phyloP scores from a whole-genome alignment of 2,329 filamentous ascomycete genomes.

The Epichloe sibirici region DNA sequence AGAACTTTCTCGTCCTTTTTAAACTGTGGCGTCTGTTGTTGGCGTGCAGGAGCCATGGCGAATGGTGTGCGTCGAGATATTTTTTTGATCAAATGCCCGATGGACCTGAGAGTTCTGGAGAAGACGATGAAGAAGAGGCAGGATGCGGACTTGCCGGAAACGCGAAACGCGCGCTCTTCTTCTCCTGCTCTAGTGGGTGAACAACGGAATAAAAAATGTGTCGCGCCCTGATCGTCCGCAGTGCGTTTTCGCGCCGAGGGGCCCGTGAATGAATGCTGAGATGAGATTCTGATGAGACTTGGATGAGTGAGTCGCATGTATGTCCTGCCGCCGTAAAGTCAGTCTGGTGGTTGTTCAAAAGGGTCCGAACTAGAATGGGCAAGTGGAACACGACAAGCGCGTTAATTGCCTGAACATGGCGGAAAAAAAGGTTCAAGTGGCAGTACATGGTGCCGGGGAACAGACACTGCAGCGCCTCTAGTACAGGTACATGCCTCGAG shows the following conservation, averaged over 20 bases:
- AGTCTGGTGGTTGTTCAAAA: neutral
- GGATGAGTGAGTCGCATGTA: neutral
- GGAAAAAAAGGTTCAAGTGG: neutral
- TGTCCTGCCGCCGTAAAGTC: no score
- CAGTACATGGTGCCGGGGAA: neutral
- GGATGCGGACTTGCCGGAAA: neutral
- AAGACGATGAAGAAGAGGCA: neutral
- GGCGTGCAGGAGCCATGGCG: conserved; percentile 30
- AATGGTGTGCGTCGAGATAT: neutral
- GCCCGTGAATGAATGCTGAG: neutral
- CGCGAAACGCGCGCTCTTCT: neutral
- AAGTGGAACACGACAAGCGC: conserved; percentile 1
- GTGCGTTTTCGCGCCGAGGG: neutral
- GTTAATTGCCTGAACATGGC: conserved; percentile 9
- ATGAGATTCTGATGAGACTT: neutral
- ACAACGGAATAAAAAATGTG: neutral
- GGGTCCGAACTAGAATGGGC: neutral
- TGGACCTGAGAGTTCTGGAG: neutral
- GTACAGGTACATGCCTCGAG: neutral
- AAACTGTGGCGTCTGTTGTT: conserved; percentile 34
- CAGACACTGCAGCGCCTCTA: neutral
- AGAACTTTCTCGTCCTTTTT: conserved; percentile 84
- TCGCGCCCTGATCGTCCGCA: neutral
- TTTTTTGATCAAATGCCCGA: neutral
- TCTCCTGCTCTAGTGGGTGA: neutral